Base-by-base conservation (phyloP, 2,329 filamentous ascomycete species). In the Emmonsiellopsis sp. region DNA sequence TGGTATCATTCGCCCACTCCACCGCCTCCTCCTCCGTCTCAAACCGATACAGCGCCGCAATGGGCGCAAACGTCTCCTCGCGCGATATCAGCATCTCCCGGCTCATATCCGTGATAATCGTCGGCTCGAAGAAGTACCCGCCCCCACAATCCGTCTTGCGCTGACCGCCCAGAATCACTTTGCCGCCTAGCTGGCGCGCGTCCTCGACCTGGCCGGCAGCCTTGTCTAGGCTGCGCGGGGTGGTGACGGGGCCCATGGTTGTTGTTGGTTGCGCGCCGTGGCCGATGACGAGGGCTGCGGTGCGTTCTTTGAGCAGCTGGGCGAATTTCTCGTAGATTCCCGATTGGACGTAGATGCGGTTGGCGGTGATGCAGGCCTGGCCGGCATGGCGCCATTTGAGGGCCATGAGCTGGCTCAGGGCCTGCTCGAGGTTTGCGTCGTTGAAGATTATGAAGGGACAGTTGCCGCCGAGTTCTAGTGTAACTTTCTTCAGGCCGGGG, bases 71-170 rank as follows among this genome's bases (percentile, higher is more conserved):
- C 0, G 78, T 81, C 68, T 87, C 84, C 60, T 87, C 83, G 0
- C 72, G 69, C 2, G 72, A 74, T 38, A 80, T 73, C 32, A 73
- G 59, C 82, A 86, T 85, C 2, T 81, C 74, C 8, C 73, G 68
- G 6, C 74, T 81, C 57, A 83, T 79, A 4, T 78, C 77, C 0
- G 76, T 76, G 41, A 87, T 76, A 53, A 87, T 79, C 0, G 84
- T 87, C 1, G 82, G 84, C 63, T 85, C 77, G 67, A 87, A 86
- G 73, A 86, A 89, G 68, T 84, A 87, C 58, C 79, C 78, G 55
- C 80, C 80, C 54, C 77, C 77, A n/a, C 77, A 76, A 1, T 73
- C 75, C 9, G 72, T 65, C 9, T 71, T 66, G 0, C 69, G 64
- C 6, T 65, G 64, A 1, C 81, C 83, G 10, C 85, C 85, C 16